phyloP scores from a whole-genome alignment of 1,284 basidiomycete genomes.

The Leccinum pseudoinsigne region DNA sequence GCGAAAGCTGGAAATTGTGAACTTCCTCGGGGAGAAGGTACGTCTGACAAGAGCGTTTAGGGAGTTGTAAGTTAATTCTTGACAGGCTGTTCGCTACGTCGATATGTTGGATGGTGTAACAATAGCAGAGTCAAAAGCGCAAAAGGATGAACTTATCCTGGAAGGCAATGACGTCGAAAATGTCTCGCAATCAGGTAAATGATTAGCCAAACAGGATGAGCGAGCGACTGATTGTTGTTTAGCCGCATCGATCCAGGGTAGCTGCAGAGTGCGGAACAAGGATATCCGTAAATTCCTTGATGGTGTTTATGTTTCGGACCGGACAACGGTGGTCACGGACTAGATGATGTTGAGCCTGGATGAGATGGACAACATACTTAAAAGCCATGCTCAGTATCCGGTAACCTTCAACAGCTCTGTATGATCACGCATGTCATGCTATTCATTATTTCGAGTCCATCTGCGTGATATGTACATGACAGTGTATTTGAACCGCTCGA shows the following conservation, averaged over 20 bases:
- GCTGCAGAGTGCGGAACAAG: conserved; percentile 96
- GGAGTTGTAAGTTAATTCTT: conserved; percentile 1
- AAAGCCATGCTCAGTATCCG: conserved; percentile 23
- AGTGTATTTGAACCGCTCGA: neutral
- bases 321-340: conserved; percentile 59
- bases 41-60: conserved; percentile 10
- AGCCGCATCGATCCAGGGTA: conserved; percentile 95
- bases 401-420: conserved; percentile 25
- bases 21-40: conserved; percentile 97
- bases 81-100: conserved; percentile 88
- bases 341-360: conserved; percentile 30
- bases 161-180: conserved; percentile 95
- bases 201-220: conserved; percentile 1
- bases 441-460: conserved; percentile 11
- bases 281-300: conserved; percentile 96
- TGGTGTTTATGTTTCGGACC: conserved; percentile 92
- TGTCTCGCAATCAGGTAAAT: conserved; percentile 88
- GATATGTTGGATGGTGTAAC: conserved; percentile 90
- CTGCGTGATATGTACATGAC: conserved; percentile 3
- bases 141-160: conserved; percentile 95
- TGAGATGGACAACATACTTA: conserved; percentile 12
- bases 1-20: conserved; percentile 89
- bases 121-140: conserved; percentile 87
- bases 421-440: conserved; percentile 31
- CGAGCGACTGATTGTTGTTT: conserved; percentile 8